Evolutionary conservation across 768 basidiomycete genomes (phyloP), one percentile per base, ranked within the genome.

Genomic region (Auricularia heimuer): DNA sequence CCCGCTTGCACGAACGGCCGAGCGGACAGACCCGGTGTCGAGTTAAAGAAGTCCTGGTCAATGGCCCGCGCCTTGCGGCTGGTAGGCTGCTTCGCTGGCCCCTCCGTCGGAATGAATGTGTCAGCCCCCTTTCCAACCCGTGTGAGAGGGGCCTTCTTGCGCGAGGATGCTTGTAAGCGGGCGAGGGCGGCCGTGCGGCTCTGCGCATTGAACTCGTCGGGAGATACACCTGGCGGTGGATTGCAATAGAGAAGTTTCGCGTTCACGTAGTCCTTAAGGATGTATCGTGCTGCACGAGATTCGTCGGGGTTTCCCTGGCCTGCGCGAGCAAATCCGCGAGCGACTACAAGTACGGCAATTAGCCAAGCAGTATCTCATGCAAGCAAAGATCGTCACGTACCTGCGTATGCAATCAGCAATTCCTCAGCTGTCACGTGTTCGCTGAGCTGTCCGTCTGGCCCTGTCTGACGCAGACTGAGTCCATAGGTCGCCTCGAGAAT

Each of bases 301-400:
- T 98, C 94, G 72, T 99, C 97, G 10, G 96, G 95, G 75, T 95
- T 97, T 54, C 97, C 97, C 77, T 95, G 93, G 1, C 96, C 93
- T 1, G 94, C 86, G 45, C 96, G 86, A 71, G 87, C 90, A 75
- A 90, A 97, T 39, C 97, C 97, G 69, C 96, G 81, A 35, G 86
- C 96, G 70, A 98, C 97, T 99, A 67, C 2, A 54, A 24, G 67
- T 24, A 29, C 29, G 29, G 0, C 29, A 8, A 60, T 60, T 6
- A 16, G 21, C 37, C 42, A 29, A 1, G 12, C 18, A 37, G 2
- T 29, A 36, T 4, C 8, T 29, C 12, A 60, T 10, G 56, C 6
- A 11, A 29, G 12, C 18, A 37, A 3, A 16, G 7, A 18, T 39
- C 14, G 47, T 8, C 7, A 85, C 94, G 72, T 75, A 98, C 96